These are phyloP conservation scores for Aspergillus saccharolyticus DNA, from an alignment of 495 filamentous ascomycete genomes.

Conservation along the genomic window DNA sequence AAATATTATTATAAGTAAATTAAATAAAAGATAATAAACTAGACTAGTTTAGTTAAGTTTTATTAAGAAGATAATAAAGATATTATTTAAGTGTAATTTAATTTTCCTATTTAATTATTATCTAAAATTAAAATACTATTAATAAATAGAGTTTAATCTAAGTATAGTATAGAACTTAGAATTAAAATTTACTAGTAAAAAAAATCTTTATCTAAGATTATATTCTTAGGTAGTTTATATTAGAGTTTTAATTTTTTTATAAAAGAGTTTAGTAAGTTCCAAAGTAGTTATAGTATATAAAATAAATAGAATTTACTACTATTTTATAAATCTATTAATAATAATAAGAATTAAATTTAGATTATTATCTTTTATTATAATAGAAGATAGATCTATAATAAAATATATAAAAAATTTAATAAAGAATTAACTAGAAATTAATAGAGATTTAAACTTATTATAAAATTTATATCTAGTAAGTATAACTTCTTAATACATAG, in stretches of 20 bases:
- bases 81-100: neutral
- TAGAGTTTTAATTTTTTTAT: neutral
- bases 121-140: neutral
- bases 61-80: neutral
- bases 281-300: slow-evolving; percentile 9
- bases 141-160: slow-evolving; percentile 1
- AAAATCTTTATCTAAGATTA: neutral
- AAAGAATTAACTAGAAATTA: neutral
- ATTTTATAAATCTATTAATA: neutral
- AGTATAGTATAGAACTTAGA: neutral
- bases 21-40: neutral
- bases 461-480: neutral
- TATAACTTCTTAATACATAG: neutral
- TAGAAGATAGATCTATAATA: neutral
- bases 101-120: neutral
- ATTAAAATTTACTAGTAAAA: neutral
- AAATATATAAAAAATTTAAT: neutral
- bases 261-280: neutral
- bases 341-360: slow-evolving; percentile 2
- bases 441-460: neutral
- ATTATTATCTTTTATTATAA: neutral
- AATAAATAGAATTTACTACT: slow-evolving; percentile 8
- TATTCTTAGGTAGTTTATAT: neutral
- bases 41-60: neutral
- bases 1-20: neutral